Conservation (phyloP, 305 asterid species). For the Fraxinus sp. region DNA sequence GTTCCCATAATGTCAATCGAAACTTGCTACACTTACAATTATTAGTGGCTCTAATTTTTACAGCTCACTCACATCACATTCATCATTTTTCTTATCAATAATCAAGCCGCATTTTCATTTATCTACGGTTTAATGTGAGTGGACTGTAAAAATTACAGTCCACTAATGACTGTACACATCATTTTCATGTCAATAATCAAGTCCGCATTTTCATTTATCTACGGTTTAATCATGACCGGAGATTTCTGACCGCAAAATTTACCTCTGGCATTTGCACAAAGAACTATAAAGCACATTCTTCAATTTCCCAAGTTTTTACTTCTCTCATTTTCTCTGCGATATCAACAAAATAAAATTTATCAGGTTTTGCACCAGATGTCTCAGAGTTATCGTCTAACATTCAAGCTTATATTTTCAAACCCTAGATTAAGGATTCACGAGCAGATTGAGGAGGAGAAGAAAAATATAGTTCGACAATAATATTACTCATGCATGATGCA, state of each 20-base stretch:
- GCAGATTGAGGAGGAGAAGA: background rate
- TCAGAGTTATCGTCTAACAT: background rate
- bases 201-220: background rate
- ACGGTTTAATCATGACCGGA: background rate
- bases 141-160: no score
- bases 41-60: no score
- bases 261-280: background rate
- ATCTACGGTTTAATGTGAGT: no score
- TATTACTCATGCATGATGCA: slow-evolving; percentile 5
- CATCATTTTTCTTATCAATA: no score
- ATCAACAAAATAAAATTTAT: background rate
- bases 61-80: no score
- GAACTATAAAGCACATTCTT: background rate
- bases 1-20: background rate
- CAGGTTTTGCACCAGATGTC: background rate
- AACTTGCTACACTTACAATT: no score
- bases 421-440: background rate
- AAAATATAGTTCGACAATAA: background rate
- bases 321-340: background rate
- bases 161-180: no score
- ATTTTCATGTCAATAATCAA: no score
- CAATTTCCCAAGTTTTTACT: background rate
- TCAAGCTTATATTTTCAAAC: background rate
- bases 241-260: background rate
- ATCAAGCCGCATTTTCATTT: no score